Percentiles rank a stretch among this genome's conserved stretches.
Evolutionary conservation across 768 basidiomycete genomes (phyloP).

Genomic region (Hericium coralloides): DNA sequence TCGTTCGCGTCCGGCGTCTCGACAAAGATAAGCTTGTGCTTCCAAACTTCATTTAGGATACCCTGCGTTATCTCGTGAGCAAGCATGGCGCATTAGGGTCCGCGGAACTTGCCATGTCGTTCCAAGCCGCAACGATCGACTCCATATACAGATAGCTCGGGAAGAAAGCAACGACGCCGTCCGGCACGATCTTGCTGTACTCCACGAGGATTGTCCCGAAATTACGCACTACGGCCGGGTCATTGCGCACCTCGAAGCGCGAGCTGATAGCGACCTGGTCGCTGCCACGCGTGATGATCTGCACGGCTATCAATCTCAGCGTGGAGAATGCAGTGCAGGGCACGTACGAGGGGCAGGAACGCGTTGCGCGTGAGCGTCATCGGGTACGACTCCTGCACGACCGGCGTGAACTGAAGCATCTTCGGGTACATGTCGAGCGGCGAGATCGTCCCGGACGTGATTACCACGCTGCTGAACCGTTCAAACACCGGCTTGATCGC

Average conservation of each 20-base stretch:
- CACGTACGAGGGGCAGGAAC: constrained; percentile 81
- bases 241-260: constrained; percentile 96
- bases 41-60: constrained; percentile 98
- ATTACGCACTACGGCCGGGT: constrained; percentile 97
- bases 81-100: constrained; percentile 6
- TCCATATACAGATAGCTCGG: constrained; percentile 99
- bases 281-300: constrained; percentile 97
- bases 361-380: constrained; percentile 97
- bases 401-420: constrained; percentile 96
- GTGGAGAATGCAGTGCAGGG: background rate
- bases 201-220: constrained; percentile 98
- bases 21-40: constrained; percentile 97
- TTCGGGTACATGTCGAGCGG: constrained; percentile 99
- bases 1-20: constrained; percentile 99
- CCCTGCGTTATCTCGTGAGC: constrained; percentile 43
- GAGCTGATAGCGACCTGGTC: constrained; percentile 99
- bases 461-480: constrained; percentile 95
- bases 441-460: constrained; percentile 97
- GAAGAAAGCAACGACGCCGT: constrained; percentile 98
- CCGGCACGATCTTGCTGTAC: constrained; percentile 96
- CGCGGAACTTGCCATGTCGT: constrained; percentile 79
- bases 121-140: constrained; percentile 99
- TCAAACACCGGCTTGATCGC: constrained; percentile 98
- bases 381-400: constrained; percentile 93
- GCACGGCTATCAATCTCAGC: background rate